These are phyloP conservation scores for Yamadazyma ubonensis DNA, from an alignment of 805 yeast species.

Conservation along the genomic window DNA sequence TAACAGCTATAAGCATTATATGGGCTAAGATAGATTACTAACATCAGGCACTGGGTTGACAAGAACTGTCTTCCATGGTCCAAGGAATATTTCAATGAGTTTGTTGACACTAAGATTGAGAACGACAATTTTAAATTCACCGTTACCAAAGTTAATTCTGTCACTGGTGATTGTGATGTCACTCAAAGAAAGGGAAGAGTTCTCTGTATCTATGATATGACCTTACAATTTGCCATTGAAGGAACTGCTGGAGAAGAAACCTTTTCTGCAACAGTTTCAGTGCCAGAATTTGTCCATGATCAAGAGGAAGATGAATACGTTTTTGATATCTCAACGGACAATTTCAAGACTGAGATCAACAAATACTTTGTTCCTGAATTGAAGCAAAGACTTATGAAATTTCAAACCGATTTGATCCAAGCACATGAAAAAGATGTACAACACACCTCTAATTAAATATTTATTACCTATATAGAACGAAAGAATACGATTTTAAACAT, in stretches of 20 bases:
- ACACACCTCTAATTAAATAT: conserved; percentile 36
- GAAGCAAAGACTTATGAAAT: conserved; percentile 47
- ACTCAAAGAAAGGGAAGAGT: conserved; percentile 83
- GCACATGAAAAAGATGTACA: conserved; percentile 66
- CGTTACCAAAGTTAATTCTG: conserved; percentile 41
- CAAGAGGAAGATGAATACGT: conserved; percentile 65
- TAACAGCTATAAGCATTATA: not conserved
- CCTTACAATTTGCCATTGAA: conserved; percentile 46
- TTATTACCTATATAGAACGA: conserved; percentile 4
- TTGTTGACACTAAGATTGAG: conserved; percentile 29
- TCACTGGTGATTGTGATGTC: conserved; percentile 75
- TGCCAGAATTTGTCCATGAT: conserved; percentile 77
- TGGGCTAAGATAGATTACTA: too few relatives aligned
- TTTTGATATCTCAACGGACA: conserved; percentile 43
- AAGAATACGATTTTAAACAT: conserved; percentile 17
- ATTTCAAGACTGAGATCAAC: conserved; percentile 43
- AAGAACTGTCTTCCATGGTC: conserved; percentile 68
- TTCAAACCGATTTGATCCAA: conserved; percentile 60
- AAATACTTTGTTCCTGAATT: conserved; percentile 53
- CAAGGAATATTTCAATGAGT: conserved; percentile 46
- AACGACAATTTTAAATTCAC: conserved; percentile 24
- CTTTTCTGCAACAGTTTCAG: conserved; percentile 43
- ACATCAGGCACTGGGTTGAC: conserved; percentile 65
- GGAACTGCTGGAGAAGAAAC: conserved; percentile 39
- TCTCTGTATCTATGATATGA: conserved; percentile 70